Evolutionary conservation across 179 eudicot genomes (phyloP).

Genomic region (Patellifolia procumbens): DNA sequence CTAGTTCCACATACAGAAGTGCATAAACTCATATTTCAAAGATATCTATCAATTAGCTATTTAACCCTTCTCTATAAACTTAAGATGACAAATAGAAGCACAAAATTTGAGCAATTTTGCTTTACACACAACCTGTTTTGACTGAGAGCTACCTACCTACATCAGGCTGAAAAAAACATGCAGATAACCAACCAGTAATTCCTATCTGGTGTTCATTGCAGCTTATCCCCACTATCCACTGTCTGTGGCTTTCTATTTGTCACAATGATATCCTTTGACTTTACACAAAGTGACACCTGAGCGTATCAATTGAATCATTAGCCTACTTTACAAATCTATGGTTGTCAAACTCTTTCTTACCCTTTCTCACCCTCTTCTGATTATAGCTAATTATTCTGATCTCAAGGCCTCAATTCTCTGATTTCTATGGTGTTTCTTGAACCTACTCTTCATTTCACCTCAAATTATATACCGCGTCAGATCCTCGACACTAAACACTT

Average conservation of each 20-base stretch:
- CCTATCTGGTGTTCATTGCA: background rate
- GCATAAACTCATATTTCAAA: too few relatives aligned
- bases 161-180: background rate
- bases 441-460: too few relatives aligned
- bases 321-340: constrained; percentile 21
- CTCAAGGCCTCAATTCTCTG: background rate
- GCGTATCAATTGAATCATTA: constrained; percentile 13
- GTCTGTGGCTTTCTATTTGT: constrained; percentile 36
- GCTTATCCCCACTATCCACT: constrained; percentile 32
- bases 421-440: background rate
- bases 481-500: too few relatives aligned
- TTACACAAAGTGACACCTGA: constrained; percentile 25
- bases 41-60: too few relatives aligned
- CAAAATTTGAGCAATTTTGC: background rate
- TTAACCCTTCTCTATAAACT: too few relatives aligned
- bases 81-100: too few relatives aligned
- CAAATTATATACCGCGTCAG: too few relatives aligned
- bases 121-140: background rate
- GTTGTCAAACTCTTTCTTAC: constrained; percentile 16
- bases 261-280: constrained; percentile 35
- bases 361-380: background rate
- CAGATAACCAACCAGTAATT: background rate
- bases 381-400: constrained; percentile 22
- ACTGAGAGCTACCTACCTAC: background rate
- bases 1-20: too few relatives aligned